A percentile compares a stretch with the other conserved stretches of the same genome.
Evolutionary conservation across 495 filamentous ascomycete genomes (phyloP).

Genomic region (Oleoguttula mirabilis): DNA sequence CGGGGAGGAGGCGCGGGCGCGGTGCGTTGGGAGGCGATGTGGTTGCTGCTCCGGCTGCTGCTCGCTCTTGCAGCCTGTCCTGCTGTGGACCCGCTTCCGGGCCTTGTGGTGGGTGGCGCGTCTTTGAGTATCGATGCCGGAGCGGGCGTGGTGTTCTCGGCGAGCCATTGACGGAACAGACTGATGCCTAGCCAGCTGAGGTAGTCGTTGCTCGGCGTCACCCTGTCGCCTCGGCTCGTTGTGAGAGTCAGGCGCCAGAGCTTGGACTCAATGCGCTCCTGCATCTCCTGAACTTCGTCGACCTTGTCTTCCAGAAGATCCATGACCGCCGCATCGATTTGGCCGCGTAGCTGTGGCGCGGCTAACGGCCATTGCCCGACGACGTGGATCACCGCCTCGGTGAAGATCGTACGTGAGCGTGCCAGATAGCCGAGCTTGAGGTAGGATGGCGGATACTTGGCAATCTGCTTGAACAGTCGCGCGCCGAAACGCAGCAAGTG

Average conservation of each 20-base stretch:
- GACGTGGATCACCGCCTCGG: constrained; percentile 80
- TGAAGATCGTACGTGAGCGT: constrained; percentile 73
- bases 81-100: background rate
- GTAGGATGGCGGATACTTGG: constrained; percentile 85
- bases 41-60: constrained; percentile 14
- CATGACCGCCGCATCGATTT: constrained; percentile 58
- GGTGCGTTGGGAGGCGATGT: constrained; percentile 16
- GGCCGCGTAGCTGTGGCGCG: constrained; percentile 52
- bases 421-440: constrained; percentile 79
- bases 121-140: constrained; percentile 32
- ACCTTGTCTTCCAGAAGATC: constrained; percentile 88
- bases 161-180: constrained; percentile 81
- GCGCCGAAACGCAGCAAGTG: constrained; percentile 83
- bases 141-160: constrained; percentile 69
- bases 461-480: constrained; percentile 82
- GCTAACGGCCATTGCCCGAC: constrained; percentile 83
- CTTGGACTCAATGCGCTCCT: constrained; percentile 57
- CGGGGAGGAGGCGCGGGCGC: constrained; percentile 8
- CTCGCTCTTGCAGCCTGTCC: background rate
- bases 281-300: constrained; percentile 52
- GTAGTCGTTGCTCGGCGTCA: constrained; percentile 64
- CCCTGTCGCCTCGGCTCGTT: constrained; percentile 66
- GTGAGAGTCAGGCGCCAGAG: constrained; percentile 71
- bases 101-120: constrained; percentile 7
- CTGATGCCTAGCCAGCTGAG: constrained; percentile 78